Conservation (phyloP, 2,329 filamentous ascomycete species). For the Rutstroemia sp. region DNA sequence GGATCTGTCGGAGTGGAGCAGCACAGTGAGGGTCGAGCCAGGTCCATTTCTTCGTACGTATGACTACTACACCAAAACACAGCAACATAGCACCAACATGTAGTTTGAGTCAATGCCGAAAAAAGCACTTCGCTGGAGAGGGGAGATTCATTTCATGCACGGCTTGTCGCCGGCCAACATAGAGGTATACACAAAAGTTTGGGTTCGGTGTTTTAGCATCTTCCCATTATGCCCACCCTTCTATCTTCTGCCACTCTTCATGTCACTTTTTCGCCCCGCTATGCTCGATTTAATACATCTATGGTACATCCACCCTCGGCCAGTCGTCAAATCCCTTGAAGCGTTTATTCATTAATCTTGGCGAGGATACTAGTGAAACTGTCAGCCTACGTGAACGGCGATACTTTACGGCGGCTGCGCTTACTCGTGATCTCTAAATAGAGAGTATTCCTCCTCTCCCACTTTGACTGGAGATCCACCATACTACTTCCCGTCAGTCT, state of each 20-base stretch:
- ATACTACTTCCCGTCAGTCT: conserved; percentile 49
- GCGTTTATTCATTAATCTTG: conserved; percentile 92
- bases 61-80: too few relatives aligned
- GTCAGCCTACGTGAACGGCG: neutral
- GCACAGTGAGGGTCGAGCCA: too few relatives aligned
- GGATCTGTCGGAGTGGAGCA: too few relatives aligned
- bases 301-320: conserved; percentile 18
- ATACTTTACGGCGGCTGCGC: conserved; percentile 34
- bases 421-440: conserved; percentile 98
- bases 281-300: conserved; percentile 23
- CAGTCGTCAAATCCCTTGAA: neutral
- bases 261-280: conserved; percentile 11
- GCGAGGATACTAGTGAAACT: conserved; percentile 69
- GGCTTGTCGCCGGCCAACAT: conserved; percentile 7
- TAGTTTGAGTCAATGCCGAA: too few relatives aligned
- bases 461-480: conserved; percentile 95
- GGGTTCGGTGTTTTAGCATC: neutral
- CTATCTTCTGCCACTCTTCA: conserved; percentile 4
- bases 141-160: conserved; percentile 18
- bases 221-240: conserved; percentile 1
- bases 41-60: too few relatives aligned
- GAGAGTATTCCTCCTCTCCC: conserved; percentile 89
- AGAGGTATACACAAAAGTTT: conserved; percentile 11
- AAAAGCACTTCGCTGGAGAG: conserved; percentile 4
- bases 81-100: too few relatives aligned